Evolutionary conservation across 148 eudicot genomes (phyloP), one percentile per base, ranked within the genome.

Genomic region (Rhododendron kiyosumense): DNA sequence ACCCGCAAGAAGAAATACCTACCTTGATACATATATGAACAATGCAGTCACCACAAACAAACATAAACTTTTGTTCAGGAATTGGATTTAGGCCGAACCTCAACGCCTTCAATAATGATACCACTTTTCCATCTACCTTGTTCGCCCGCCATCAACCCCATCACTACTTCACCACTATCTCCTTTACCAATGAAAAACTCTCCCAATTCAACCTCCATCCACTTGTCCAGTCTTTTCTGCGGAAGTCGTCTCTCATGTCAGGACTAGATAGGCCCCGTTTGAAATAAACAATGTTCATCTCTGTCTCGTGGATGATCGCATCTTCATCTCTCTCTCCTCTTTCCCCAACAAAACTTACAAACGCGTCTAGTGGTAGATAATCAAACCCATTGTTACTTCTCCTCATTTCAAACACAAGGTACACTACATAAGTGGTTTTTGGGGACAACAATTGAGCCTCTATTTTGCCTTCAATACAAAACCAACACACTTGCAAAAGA

Each of bases 201-300:
- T 3, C 95, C 98, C 43, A 94, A 79, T 74, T 95, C 89, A 9
- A 91, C 36, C 81, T 94, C 98, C 51, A 87, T 52, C 98, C 98
- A 95, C 49, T 91, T 93, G 41, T 93, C 95, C 7, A 20, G 24
- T 84, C 96, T 91, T 81, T 30, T 32, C 84, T 78, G 84, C 0
- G 94, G 93, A 24, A 67, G 61, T 73, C 79, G 71, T 2, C 52
- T 82, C 34, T n/a, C 51, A 59, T 1, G 5, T 7, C 81, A 36
- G 5, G 41, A 17, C 0, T 0, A 8, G 22, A 5, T 49, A 9
- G 11, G 12, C n/a, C 18, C 0, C 13, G 75, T 24, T 0, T 71
- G 74, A 57, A 59, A 87, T 12, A 59, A 26, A 83, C 17, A 73
- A 48, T 85, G n/a, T 83, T 84, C 43, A 41, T 38, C 41, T 41